These are phyloP conservation scores for Camellia oleifera DNA, from an alignment of 179 eudicot species.

Conservation along the genomic window DNA sequence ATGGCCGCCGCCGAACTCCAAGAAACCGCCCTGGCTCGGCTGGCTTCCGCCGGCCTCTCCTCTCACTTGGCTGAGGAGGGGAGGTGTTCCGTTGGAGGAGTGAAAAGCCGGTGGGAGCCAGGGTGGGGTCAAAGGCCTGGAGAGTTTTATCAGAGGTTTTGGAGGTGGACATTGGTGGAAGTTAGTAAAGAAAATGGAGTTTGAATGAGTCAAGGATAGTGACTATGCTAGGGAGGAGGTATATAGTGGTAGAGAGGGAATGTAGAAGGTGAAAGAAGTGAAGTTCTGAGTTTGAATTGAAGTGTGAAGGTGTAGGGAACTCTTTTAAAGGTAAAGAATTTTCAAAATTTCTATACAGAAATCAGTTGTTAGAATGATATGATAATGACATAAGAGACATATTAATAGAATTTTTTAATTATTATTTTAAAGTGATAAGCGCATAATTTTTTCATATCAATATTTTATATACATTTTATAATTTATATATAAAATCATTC, in stretches of 20 bases:
- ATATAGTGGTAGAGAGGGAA: neutral
- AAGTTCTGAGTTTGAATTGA: neutral
- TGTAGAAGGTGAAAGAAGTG: neutral
- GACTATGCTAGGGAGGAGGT: neutral
- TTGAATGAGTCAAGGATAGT: neutral
- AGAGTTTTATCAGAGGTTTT: slow-evolving; percentile 26
- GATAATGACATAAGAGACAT: too few relatives aligned
- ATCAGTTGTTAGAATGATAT: too few relatives aligned
- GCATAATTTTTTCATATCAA: too few relatives aligned
- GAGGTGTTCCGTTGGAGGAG: slow-evolving; percentile 62
- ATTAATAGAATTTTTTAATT: too few relatives aligned
- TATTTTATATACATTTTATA: too few relatives aligned
- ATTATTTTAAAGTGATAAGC: too few relatives aligned
- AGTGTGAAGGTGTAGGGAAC: slow-evolving; percentile 10
- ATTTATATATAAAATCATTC: too few relatives aligned
- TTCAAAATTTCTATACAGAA: too few relatives aligned
- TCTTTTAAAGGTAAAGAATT: slow-evolving; percentile 13
- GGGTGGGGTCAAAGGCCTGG: slow-evolving; percentile 27
- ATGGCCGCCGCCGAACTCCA: slow-evolving; percentile 74
- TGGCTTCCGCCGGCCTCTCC: slow-evolving; percentile 55
- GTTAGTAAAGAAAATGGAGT: slow-evolving; percentile 10
- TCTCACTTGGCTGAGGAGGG: slow-evolving; percentile 40
- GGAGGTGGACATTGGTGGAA: slow-evolving; percentile 30
- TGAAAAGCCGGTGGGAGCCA: slow-evolving; percentile 32
- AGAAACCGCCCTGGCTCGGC: slow-evolving; percentile 73